Evolutionary conservation across 2,329 filamentous ascomycete genomes (phyloP).

Genomic region (Pestalotiopsis sp.): DNA sequence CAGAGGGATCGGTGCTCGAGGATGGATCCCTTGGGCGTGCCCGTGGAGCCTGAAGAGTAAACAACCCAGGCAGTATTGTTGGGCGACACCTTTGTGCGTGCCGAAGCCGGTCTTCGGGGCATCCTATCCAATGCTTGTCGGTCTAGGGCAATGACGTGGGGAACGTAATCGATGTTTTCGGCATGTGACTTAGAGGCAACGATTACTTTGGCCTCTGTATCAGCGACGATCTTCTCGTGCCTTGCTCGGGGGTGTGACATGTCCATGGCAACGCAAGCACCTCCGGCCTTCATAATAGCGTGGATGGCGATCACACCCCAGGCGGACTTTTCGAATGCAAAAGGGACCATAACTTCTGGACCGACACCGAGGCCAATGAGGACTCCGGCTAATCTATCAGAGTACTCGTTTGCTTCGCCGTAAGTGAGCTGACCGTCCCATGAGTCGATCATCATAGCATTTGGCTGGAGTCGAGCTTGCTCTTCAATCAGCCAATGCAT

Average conservation of each 20-base stretch:
- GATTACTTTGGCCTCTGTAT: constrained; percentile 20
- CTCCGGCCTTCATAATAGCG: constrained; percentile 37
- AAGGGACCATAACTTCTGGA: constrained; percentile 33
- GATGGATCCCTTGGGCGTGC: constrained; percentile 16
- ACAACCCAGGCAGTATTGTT: constrained; percentile 16
- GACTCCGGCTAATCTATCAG: constrained; percentile 24
- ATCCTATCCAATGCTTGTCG: neutral
- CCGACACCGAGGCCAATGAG: constrained; percentile 29
- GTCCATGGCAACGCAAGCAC: constrained; percentile 37
- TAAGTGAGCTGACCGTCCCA: constrained; percentile 36
- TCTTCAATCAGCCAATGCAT: constrained; percentile 11
- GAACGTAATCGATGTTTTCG: neutral
- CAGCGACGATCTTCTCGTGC: constrained; percentile 35
- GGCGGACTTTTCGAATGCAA: constrained; percentile 38
- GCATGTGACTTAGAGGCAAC: constrained; percentile 5
- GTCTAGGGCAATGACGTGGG: neutral
- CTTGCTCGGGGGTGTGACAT: constrained; percentile 37
- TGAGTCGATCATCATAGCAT: constrained; percentile 19
- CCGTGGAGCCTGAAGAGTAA: constrained; percentile 17
- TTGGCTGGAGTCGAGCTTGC: constrained; percentile 1
- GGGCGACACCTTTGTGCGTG: neutral
- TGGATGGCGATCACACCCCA: constrained; percentile 37
- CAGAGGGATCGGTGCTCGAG: constrained; percentile 7
- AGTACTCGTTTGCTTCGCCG: constrained; percentile 27
- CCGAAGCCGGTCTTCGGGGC: neutral